Evolutionary conservation across 2,329 filamentous ascomycete species (phyloP).

Genomic region (Ploettnerulaceae sp.): DNA sequence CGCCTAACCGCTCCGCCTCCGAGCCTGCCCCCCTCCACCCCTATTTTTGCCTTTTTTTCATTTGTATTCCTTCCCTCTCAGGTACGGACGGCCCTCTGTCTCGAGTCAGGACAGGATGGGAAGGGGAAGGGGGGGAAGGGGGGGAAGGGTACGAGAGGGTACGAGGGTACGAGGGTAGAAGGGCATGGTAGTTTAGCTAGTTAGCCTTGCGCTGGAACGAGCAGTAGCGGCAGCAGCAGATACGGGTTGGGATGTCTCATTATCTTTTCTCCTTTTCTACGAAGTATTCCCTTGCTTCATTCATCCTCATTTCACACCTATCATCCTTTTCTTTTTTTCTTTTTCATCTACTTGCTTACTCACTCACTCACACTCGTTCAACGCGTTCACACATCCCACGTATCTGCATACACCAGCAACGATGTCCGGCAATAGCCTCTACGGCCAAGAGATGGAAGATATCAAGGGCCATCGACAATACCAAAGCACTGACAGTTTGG

Average conservation of each 20-base stretch:
- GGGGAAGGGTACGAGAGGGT: too few relatives aligned
- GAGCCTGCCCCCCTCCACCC: too few relatives aligned
- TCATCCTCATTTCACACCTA: not conserved
- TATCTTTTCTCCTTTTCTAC: not conserved
- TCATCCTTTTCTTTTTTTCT: not conserved
- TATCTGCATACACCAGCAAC: not conserved
- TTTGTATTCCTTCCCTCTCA: too few relatives aligned
- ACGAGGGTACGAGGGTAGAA: too few relatives aligned
- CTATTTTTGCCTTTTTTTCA: too few relatives aligned
- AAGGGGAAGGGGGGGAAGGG: too few relatives aligned
- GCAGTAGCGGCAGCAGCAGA: too few relatives aligned
- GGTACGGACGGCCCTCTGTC: too few relatives aligned
- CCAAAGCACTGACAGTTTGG: not conserved
- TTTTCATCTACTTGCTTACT: not conserved
- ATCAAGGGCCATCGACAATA: not conserved
- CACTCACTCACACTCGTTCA: not conserved
- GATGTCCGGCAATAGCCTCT: not conserved
- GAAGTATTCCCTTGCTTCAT: not conserved
- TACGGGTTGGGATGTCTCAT: not conserved
- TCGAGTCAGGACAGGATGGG: too few relatives aligned
- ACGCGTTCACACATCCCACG: not conserved
- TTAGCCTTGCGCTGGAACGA: too few relatives aligned
- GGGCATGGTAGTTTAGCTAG: too few relatives aligned
- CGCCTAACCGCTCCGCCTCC: too few relatives aligned
- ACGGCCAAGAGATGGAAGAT: conserved; percentile 6